Percentiles rank a stretch among this genome's conserved stretches.
Evolutionary conservation across 2,329 filamentous ascomycete genomes (phyloP).

Genomic region (Ilyonectria robusta): DNA sequence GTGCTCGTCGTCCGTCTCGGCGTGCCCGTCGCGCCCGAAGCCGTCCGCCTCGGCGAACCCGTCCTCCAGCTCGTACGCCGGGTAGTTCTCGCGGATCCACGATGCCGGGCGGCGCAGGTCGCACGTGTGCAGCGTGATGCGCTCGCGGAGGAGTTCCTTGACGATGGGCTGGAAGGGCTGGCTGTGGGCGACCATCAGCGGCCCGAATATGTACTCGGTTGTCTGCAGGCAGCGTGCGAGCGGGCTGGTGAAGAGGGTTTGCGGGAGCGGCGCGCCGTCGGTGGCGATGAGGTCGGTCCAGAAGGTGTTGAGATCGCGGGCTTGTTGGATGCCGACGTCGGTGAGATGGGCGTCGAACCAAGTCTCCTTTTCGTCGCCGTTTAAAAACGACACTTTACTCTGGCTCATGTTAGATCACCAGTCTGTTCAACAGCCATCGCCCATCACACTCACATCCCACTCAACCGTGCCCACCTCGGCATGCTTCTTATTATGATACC

Average conservation of each 20-base stretch:
- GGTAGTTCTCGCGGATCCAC: slow-evolving; percentile 65
- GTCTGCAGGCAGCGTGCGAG: slow-evolving; percentile 72
- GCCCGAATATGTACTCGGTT: slow-evolving; percentile 64
- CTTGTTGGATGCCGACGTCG: slow-evolving; percentile 66
- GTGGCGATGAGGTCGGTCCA: slow-evolving; percentile 62
- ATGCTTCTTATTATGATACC: slow-evolving; percentile 64
- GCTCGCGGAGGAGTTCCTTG: slow-evolving; percentile 72
- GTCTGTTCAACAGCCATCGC: no score
- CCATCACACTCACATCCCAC: slow-evolving; percentile 63
- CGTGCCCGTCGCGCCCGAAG: slow-evolving; percentile 62
- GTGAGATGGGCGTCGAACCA: slow-evolving; percentile 67
- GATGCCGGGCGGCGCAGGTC: slow-evolving; percentile 66
- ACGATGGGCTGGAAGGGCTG: slow-evolving; percentile 64
- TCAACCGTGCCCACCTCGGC: slow-evolving; percentile 68
- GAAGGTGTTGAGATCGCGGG: slow-evolving; percentile 64
- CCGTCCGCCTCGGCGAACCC: slow-evolving; percentile 69
- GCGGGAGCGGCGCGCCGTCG: slow-evolving; percentile 66
- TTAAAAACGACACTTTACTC: slow-evolving; percentile 56
- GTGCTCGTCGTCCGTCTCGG: slow-evolving; percentile 66
- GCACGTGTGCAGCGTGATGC: slow-evolving; percentile 73
- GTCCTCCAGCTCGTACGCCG: slow-evolving; percentile 65
- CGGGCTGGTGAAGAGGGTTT: slow-evolving; percentile 70
- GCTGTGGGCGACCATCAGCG: slow-evolving; percentile 54
- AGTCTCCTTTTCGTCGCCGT: slow-evolving; percentile 54
- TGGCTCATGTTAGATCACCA: slow-evolving; percentile 18